phyloP scores from a whole-genome alignment of 495 filamentous ascomycete species.

The Sphaerosporella brunnea region DNA sequence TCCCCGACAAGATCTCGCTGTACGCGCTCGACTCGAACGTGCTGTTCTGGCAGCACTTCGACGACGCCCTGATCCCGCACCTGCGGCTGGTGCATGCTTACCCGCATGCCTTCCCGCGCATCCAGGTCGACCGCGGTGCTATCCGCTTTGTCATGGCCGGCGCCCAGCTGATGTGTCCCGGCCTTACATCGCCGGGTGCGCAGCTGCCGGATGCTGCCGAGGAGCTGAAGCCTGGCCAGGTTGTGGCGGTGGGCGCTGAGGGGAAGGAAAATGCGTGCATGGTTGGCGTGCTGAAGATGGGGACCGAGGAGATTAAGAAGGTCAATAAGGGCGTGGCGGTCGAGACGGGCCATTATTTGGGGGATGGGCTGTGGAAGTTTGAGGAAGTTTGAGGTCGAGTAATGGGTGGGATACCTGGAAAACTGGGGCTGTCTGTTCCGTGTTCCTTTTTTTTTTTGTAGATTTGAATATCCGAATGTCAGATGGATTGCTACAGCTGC shows the following conservation, averaged over 20 bases:
- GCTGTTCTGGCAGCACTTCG: conserved; percentile 83
- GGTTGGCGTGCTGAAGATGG: conserved; percentile 67
- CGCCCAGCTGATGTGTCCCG: conserved; percentile 88
- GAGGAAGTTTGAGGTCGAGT: conserved; percentile 60
- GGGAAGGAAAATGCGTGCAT: conserved; percentile 85
- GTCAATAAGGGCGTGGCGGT: conserved; percentile 85
- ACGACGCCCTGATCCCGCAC: conserved; percentile 61
- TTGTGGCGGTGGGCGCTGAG: conserved; percentile 79
- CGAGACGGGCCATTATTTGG: conserved; percentile 81
- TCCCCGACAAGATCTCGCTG: conserved; percentile 69
- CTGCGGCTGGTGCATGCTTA: conserved; percentile 58
- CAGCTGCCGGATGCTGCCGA: conserved; percentile 44
- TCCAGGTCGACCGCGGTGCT: conserved; percentile 78
- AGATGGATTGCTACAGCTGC: too few species aligned
- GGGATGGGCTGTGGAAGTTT: conserved; percentile 85
- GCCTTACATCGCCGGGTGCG: conserved; percentile 67
- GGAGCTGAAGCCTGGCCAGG: conserved; percentile 54
- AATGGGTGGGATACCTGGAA: too few species aligned
- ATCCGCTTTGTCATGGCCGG: conserved; percentile 91
- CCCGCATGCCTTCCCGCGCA: conserved; percentile 43
- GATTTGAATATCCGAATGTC: too few species aligned
- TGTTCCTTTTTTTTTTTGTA: too few species aligned
- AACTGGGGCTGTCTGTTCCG: too few species aligned
- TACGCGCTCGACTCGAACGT: conserved; percentile 61
- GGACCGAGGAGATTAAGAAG: conserved; percentile 79